Conservation (phyloP, 2,329 filamentous ascomycete species). For the Aaosphaeria pasadenensis region DNA sequence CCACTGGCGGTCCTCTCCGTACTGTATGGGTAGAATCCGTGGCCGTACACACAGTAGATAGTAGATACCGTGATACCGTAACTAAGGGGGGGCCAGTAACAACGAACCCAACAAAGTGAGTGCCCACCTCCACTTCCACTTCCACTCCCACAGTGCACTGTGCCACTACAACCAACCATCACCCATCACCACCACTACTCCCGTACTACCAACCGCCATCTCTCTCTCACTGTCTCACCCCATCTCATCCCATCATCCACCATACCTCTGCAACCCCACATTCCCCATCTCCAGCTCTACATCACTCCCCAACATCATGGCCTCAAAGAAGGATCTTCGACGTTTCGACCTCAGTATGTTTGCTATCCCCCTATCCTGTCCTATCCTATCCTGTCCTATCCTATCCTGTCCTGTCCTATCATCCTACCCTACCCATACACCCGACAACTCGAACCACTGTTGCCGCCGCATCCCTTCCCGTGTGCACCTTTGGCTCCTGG, state of each 20-base stretch:
- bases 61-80: too few relatives aligned
- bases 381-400: background rate
- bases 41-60: too few relatives aligned
- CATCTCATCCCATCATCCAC: constrained; percentile 5
- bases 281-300: background rate
- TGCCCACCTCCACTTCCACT: too few relatives aligned
- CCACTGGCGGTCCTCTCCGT: too few relatives aligned
- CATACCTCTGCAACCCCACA: constrained; percentile 11
- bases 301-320: constrained; percentile 48
- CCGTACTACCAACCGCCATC: background rate
- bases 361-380: background rate
- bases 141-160: too few relatives aligned
- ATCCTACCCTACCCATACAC: background rate
- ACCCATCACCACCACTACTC: background rate
- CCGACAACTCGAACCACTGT: background rate
- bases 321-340: constrained; percentile 73
- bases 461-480: too few relatives aligned
- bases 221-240: background rate
- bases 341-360: constrained; percentile 65
- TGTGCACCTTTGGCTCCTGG: too few relatives aligned
- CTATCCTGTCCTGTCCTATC: background rate
- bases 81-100: too few relatives aligned
- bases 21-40: too few relatives aligned
- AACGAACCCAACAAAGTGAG: too few relatives aligned
- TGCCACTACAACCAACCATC: background rate